A percentile compares a stretch with the other conserved stretches of the same genome.
phyloP scores from a whole-genome alignment of 2,329 filamentous ascomycete species.

The Lachnellula subtilissima region DNA sequence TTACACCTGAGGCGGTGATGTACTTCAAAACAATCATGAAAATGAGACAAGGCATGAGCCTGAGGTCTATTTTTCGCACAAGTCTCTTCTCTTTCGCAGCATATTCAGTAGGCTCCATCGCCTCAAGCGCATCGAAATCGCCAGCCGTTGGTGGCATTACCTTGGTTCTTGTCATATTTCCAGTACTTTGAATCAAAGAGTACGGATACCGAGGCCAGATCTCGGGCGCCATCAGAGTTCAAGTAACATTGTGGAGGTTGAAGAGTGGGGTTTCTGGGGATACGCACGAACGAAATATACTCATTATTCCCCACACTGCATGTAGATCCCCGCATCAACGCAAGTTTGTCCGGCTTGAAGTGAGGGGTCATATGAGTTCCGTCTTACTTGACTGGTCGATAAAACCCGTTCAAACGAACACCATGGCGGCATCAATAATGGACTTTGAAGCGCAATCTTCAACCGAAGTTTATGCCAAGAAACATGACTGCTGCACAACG shows the following conservation, averaged over 20 bases:
- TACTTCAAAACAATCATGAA: slow-evolving; percentile 19
- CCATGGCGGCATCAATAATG: no score
- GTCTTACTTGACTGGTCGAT: no score
- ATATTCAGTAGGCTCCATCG: slow-evolving; percentile 7
- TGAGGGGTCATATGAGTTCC: no score
- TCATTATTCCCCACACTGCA: not conserved
- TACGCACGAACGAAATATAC: not conserved
- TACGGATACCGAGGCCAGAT: not conserved
- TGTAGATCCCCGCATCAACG: not conserved
- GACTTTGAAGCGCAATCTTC: no score
- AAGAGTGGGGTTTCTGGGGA: not conserved
- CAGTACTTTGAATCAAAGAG: not conserved
- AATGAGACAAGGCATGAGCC: slow-evolving; percentile 18
- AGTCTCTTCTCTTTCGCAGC: slow-evolving; percentile 12
- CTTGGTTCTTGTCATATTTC: not conserved
- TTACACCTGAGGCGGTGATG: not conserved
- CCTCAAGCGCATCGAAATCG: slow-evolving; percentile 2
- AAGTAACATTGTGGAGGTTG: not conserved
- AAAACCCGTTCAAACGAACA: no score
- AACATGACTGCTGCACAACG: not conserved
- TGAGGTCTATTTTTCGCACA: slow-evolving; percentile 15
- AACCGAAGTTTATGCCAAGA: not conserved
- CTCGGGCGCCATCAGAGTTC: not conserved
- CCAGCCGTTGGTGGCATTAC: not conserved
- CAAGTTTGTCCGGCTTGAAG: not conserved